A percentile compares a stretch with the other conserved stretches of the same genome.
phyloP scores from a whole-genome alignment of 2,329 filamentous ascomycete species.

The Cercospora janseana region DNA sequence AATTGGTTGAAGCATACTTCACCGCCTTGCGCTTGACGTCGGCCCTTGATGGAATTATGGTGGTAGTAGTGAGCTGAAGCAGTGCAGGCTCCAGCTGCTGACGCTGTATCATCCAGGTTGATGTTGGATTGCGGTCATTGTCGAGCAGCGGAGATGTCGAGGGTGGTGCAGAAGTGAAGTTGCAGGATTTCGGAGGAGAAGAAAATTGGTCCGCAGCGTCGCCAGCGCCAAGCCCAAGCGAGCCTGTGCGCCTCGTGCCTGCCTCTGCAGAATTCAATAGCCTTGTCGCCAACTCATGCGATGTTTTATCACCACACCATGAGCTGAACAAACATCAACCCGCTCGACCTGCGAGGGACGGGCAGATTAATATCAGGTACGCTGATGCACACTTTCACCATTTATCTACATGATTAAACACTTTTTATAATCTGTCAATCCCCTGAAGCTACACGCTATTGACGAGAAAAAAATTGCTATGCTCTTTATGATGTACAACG shows the following conservation, averaged over 20 bases:
- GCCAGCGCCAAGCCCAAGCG: slow-evolving; percentile 2
- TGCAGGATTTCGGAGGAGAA: slow-evolving; percentile 9
- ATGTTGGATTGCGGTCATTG: background rate
- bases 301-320: slow-evolving; percentile 18
- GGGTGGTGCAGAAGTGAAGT: slow-evolving; percentile 13
- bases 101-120: background rate
- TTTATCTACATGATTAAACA: slow-evolving; percentile 56
- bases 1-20: background rate
- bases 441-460: slow-evolving; percentile 62
- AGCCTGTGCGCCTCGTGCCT: slow-evolving; percentile 1
- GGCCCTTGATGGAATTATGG: background rate
- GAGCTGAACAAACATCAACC: slow-evolving; percentile 20
- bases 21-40: background rate
- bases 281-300: background rate
- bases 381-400: background rate
- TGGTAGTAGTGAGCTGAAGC: background rate
- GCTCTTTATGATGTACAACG: slow-evolving; percentile 39
- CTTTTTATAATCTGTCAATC: slow-evolving; percentile 75
- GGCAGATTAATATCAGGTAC: slow-evolving; percentile 12
- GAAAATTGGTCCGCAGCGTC: slow-evolving; percentile 12
- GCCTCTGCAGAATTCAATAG: slow-evolving; percentile 2
- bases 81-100: background rate
- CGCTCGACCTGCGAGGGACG: slow-evolving; percentile 9
- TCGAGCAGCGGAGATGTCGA: background rate
- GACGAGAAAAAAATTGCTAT: slow-evolving; percentile 54